Base-by-base conservation (phyloP, 1,139 yeast species). In the Hyphopichia khmerensis region DNA sequence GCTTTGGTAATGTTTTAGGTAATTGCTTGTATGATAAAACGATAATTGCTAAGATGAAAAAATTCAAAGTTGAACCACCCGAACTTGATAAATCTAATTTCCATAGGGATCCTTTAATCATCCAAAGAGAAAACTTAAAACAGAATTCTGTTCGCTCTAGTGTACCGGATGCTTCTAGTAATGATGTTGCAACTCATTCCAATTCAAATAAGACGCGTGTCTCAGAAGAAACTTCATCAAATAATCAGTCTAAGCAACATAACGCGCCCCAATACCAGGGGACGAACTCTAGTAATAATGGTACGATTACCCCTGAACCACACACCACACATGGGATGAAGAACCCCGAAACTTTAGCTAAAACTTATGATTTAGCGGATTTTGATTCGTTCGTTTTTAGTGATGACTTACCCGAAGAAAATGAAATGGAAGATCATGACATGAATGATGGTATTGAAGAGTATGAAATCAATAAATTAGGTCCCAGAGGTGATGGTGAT, bases 1-100 rank as follows among this genome's bases (percentile, higher is more conserved):
- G 87, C 47, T 87, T 84, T 60, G 95, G 95, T 35, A 85, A 85
- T 57, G 87, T 87, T 0, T 64, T 86, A 56, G 95, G 95, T 1
- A 86, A 86, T 55, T 86, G 95, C 60, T 72, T 86, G 16, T 86
- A 86, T 55, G 95, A 86, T 57, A 82, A 82, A 54, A 79, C 79
- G 38, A 82, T 82, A 44, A 59, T 82, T 24, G 69, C 78, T 21
- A 80, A 80, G 56, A 79, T 86, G 38, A 70, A 73, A 40, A 72
- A 75, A 43, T 72, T 83, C 8, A 72, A 75, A 45, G 66, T 72
- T 43, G 81, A 79, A 14, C 78, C 79, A 1, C 72, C 77, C 6
- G 80, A 77, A 40, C 75, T 82, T 47, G 81, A 79, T 44, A 80
- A 75, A 16, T 57, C 53, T 26, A 64, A 71, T 48, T 66, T 69